These are phyloP conservation scores for Aureobasidium sp. DNA, from an alignment of 2,329 filamentous ascomycete genomes.

Conservation along the genomic window DNA sequence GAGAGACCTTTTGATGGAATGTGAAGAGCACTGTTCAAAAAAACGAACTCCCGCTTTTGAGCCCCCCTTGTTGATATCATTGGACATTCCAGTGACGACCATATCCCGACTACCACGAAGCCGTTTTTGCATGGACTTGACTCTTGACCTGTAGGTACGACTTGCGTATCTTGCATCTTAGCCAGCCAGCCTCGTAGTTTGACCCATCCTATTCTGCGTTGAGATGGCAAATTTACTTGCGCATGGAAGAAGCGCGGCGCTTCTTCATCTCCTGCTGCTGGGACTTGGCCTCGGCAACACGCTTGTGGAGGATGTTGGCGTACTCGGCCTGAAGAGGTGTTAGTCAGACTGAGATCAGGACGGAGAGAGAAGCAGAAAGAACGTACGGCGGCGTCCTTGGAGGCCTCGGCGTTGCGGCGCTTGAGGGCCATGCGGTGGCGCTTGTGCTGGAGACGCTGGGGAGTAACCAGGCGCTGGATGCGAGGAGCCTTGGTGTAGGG, in stretches of 20 bases:
- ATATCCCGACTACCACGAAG: slow-evolving; percentile 7
- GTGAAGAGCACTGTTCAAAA: slow-evolving; percentile 3
- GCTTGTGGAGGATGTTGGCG: slow-evolving; percentile 90
- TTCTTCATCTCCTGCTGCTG: slow-evolving; percentile 91
- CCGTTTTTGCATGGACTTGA: neutral
- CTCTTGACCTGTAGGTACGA: slow-evolving; percentile 7
- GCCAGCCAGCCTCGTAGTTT: neutral
- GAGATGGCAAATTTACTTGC: slow-evolving; percentile 51
- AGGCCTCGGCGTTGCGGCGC: slow-evolving; percentile 92
- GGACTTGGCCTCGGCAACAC: slow-evolving; percentile 91
- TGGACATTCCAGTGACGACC: slow-evolving; percentile 7
- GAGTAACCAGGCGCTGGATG: slow-evolving; percentile 99
- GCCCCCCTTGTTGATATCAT: neutral
- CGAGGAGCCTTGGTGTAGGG: slow-evolving; percentile 99
- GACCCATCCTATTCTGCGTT: neutral
- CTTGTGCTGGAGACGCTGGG: slow-evolving; percentile 99
- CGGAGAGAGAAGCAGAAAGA: slow-evolving; percentile 3
- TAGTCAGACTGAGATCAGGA: slow-evolving; percentile 24
- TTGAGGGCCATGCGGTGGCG: slow-evolving; percentile 96
- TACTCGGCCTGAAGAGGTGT: slow-evolving; percentile 74
- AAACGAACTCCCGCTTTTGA: slow-evolving; percentile 4
- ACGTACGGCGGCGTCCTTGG: slow-evolving; percentile 98
- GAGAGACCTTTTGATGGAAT: slow-evolving; percentile 5
- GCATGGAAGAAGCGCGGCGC: slow-evolving; percentile 92
- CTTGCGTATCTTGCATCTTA: neutral